Conservation (phyloP, 345 rosid genomes). For the Toxicodendron radicans region DNA sequence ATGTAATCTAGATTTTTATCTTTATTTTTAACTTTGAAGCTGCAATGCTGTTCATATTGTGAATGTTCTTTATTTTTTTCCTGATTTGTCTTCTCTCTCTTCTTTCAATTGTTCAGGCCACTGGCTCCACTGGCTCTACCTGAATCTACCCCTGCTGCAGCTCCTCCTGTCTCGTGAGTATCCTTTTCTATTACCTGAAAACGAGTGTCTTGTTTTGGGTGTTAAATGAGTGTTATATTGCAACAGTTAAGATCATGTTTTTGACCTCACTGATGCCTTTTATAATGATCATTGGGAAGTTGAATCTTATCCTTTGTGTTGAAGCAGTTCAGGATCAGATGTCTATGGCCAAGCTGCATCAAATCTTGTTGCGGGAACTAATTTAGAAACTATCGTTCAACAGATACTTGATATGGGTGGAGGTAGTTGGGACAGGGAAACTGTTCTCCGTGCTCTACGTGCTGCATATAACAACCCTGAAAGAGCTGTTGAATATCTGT, state of each 20-base stretch:
- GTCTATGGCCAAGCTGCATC: constrained; percentile 67
- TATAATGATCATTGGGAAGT: neutral
- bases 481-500: constrained; percentile 65
- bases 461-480: constrained; percentile 69
- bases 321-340: constrained; percentile 44
- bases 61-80: neutral
- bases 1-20: no score
- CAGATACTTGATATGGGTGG: constrained; percentile 69
- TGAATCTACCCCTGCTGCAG: constrained; percentile 21
- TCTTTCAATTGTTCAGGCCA: constrained; percentile 22
- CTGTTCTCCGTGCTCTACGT: constrained; percentile 58
- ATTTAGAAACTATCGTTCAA: constrained; percentile 51
- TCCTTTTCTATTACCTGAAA: constrained; percentile 13
- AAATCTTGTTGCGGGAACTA: constrained; percentile 58
- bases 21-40: neutral
- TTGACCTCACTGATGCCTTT: neutral
- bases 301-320: neutral
- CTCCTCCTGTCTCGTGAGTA: constrained; percentile 26
- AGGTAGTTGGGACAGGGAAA: constrained; percentile 58
- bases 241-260: neutral
- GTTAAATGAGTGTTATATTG: constrained; percentile 2
- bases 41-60: neutral
- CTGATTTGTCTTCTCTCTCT: neutral
- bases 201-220: neutral
- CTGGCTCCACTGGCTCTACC: constrained; percentile 26